Base-by-base conservation (phyloP, 257 asterid genomes). In the Parsonsia alboflavescens region DNA sequence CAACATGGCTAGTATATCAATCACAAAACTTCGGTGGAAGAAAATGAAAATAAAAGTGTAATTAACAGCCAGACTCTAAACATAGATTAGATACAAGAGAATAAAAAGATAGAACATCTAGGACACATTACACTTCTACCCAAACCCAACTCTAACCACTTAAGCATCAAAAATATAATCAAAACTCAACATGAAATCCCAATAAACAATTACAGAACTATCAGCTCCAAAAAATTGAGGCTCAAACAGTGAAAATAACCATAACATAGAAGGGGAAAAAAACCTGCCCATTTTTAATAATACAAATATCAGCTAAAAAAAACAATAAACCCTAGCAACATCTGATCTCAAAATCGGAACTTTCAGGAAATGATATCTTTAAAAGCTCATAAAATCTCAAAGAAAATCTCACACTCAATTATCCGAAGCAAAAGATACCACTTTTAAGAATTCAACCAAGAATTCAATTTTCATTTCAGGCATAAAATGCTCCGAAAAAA, bases 291-390 rank as follows among this genome's bases (percentile, higher is more conserved):
- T 24, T 33, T 17, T 17, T 33, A 33, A 24, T 28, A 19, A n/a
- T 28, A 41, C 24, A 36, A 52, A 69, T 15, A 42, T 68, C 39
- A 45, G 70, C 68, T n/a, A n/a, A n/a, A 33, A 33, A 52, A 65
- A 48, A 41, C 45, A 62, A 48, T 57, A 45, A 72, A 58, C 62
- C 72, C 73, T 22, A 70, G 57, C 66, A 70, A 70, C 66, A 70
- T 49, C 76, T 49, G 66, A 61, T 44, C 33, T n/a, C 42, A 24
- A 57, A 56, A 56, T 72, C 42, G 22, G 24, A 19, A 72, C 15
- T 53, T 22, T 39, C 80, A 59, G 42, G 36, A 71, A 63, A 63
- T 28, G 9, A 65, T 8, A 50, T 28, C 42, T 30, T 53, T 8
- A 22, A 52, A 53, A 46, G 24, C 52, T 33, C 22, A 71, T 22